phyloP scores from a whole-genome alignment of 2,329 filamentous ascomycete genomes.

The Colletotrichum sp. region DNA sequence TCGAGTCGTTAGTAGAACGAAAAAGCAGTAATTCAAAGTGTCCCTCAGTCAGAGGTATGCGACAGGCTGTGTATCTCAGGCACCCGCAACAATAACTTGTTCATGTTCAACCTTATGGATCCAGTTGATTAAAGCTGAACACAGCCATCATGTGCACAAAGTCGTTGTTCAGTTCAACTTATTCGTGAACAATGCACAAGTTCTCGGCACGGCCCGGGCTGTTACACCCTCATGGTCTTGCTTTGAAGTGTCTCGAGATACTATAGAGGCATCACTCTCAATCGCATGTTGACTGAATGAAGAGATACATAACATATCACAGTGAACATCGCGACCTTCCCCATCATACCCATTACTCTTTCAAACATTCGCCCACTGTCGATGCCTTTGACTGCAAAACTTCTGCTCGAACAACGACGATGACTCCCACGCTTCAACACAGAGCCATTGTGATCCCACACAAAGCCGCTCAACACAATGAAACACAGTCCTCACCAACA shows the following conservation, averaged over 20 bases:
- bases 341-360: neutral
- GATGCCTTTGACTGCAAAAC: neutral
- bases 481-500: neutral
- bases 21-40: too few species aligned
- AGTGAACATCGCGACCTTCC: neutral
- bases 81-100: neutral
- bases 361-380: neutral
- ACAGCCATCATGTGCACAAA: neutral
- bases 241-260: neutral
- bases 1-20: too few species aligned
- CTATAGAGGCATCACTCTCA: neutral
- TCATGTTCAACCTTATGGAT: neutral
- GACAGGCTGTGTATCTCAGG: neutral
- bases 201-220: neutral
- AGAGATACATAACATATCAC: neutral
- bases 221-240: neutral
- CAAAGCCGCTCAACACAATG: neutral
- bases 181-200: neutral
- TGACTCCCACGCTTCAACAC: neutral
- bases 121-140: neutral
- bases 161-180: fast-evolving
- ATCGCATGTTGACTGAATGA: neutral
- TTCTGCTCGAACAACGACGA: neutral
- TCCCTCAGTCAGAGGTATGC: too few species aligned
- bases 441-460: neutral